These are phyloP conservation scores for Tetrahymena borealis DNA, from an alignment of 73 alveolate genomes.

Conservation along the genomic window DNA sequence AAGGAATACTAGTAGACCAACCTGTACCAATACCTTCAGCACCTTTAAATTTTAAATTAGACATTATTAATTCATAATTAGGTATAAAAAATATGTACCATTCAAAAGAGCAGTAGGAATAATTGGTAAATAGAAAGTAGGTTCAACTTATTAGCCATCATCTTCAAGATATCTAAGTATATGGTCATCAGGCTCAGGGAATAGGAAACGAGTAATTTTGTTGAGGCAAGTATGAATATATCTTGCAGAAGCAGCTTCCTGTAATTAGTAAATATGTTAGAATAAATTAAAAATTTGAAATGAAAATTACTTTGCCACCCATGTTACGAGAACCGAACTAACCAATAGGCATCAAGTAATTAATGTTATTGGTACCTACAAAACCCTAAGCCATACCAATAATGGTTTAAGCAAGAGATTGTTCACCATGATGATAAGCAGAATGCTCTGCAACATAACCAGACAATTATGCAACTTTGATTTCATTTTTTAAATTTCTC, in stretches of 20 bases:
- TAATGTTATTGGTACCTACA: constrained; percentile 96
- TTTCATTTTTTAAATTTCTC: constrained; percentile 77
- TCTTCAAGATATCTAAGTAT: constrained; percentile 79
- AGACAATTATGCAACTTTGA: constrained; percentile 95
- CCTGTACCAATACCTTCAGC: constrained; percentile 99
- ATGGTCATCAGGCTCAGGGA: constrained; percentile 86
- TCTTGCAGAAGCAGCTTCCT: constrained; percentile 98
- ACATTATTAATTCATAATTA: background rate
- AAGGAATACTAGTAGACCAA: constrained; percentile 95
- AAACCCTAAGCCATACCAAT: constrained; percentile 98
- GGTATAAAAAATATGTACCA: too few species aligned
- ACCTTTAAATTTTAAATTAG: constrained; percentile 22
- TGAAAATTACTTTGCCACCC: constrained; percentile 78
- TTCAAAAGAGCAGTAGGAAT: constrained; percentile 90
- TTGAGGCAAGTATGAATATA: constrained; percentile 87
- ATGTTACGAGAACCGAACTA: constrained; percentile 96
- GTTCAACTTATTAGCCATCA: constrained; percentile 95
- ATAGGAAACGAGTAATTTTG: constrained; percentile 68
- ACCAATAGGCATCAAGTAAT: constrained; percentile 93
- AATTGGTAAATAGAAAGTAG: constrained; percentile 91
- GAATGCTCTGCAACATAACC: constrained; percentile 98
- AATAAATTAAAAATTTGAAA: background rate
- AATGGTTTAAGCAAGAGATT: constrained; percentile 82
- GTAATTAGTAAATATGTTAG: background rate
- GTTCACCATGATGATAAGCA: constrained; percentile 99